A percentile compares a stretch with the other conserved stretches of the same genome.
These are phyloP conservation scores for Simplicillium aogashimaense DNA, from an alignment of 2,329 filamentous ascomycete species.

Conservation along the genomic window DNA sequence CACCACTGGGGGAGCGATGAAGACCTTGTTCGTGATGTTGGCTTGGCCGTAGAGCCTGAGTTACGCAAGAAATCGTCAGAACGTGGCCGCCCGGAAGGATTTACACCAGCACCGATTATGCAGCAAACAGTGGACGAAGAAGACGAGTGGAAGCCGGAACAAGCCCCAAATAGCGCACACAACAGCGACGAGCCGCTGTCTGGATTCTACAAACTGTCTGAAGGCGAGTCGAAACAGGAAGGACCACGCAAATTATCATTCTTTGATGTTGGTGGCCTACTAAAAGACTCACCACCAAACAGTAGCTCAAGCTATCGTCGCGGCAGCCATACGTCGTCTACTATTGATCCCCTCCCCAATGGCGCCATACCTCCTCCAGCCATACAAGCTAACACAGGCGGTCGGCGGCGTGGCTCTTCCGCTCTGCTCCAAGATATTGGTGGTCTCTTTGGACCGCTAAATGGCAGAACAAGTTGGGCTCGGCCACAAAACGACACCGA, in stretches of 20 bases:
- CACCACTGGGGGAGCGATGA: constrained; percentile 83
- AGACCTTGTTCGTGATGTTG: constrained; percentile 73
- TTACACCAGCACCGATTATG: constrained; percentile 25
- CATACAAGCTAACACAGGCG: constrained; percentile 31
- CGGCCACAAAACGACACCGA: constrained; percentile 28
- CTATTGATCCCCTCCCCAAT: constrained; percentile 25
- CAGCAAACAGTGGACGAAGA: constrained; percentile 24
- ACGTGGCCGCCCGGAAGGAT: constrained; percentile 13
- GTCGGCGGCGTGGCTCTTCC: constrained; percentile 43
- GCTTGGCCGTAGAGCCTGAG: constrained; percentile 53
- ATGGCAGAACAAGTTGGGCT: constrained; percentile 18
- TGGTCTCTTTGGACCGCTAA: constrained; percentile 37
- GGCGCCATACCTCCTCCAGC: constrained; percentile 29
- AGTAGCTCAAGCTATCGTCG: constrained; percentile 23
- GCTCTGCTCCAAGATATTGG: constrained; percentile 50
- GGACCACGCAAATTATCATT: constrained; percentile 52
- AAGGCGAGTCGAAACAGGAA: constrained; percentile 12
- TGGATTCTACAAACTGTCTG: constrained; percentile 21
- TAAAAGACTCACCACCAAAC: constrained; percentile 37
- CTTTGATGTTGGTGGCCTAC: constrained; percentile 73
- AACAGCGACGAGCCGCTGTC: constrained; percentile 35
- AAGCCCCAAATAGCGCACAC: constrained; percentile 24
- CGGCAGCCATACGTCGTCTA: constrained; percentile 31
- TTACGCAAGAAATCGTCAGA: constrained; percentile 28
- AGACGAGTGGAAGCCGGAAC: constrained; percentile 36